Evolutionary conservation across 345 rosid species (phyloP).

Genomic region (Geranium brycei): DNA sequence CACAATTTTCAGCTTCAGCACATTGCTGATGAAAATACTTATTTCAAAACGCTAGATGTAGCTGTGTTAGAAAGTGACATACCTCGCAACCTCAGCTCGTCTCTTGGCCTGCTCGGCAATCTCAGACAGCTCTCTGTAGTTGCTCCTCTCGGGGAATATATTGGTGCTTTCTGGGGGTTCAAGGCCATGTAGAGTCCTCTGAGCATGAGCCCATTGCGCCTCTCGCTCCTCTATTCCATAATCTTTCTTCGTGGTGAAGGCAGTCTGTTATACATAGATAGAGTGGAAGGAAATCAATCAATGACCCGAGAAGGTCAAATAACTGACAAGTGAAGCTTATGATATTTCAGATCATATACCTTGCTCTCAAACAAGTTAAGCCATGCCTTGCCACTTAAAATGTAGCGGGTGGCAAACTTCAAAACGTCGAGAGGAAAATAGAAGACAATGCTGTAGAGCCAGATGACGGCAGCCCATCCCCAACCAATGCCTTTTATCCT

Average conservation of each 20-base stretch:
- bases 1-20: not conserved
- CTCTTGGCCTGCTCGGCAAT: slow-evolving; percentile 32
- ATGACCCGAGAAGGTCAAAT: too few species aligned
- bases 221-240: slow-evolving; percentile 29
- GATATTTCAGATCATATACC: slow-evolving; percentile 1
- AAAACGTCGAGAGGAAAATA: slow-evolving; percentile 21
- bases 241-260: slow-evolving; percentile 31
- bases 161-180: slow-evolving; percentile 16
- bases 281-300: too few species aligned
- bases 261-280: slow-evolving; percentile 12
- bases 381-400: slow-evolving; percentile 24
- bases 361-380: slow-evolving; percentile 17
- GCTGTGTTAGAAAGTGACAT: not conserved
- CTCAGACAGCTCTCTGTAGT: slow-evolving; percentile 27
- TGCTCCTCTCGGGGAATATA: slow-evolving; percentile 16
- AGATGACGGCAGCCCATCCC: slow-evolving; percentile 35
- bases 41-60: not conserved
- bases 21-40: too few species aligned
- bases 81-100: slow-evolving; percentile 31
- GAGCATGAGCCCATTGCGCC: slow-evolving; percentile 30
- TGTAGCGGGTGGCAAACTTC: slow-evolving; percentile 18
- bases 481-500: slow-evolving; percentile 32
- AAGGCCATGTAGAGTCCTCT: slow-evolving; percentile 29
- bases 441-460: slow-evolving; percentile 19
- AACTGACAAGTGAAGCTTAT: too few species aligned